phyloP scores from a whole-genome alignment of 2,329 filamentous ascomycete genomes.

The Colletotrichum filicis region DNA sequence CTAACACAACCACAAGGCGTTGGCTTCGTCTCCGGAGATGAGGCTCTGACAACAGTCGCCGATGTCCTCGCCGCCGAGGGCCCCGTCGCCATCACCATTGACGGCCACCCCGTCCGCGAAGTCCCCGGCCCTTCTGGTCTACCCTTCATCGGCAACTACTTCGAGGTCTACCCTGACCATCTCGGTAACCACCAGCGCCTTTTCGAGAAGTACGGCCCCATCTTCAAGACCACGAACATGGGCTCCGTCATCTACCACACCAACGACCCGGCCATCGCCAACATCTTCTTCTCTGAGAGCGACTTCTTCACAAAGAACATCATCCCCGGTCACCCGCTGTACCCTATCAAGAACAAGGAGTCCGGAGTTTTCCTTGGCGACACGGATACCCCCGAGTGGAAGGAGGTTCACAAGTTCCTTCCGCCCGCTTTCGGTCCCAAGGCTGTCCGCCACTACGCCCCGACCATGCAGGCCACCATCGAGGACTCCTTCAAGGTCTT shows the following conservation, averaged over 20 bases:
- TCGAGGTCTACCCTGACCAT: constrained; percentile 67
- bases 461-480: constrained; percentile 66
- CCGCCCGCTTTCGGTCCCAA: constrained; percentile 69
- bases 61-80: constrained; percentile 48
- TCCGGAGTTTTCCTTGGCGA: constrained; percentile 60
- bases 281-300: constrained; percentile 58
- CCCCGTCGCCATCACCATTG: constrained; percentile 56
- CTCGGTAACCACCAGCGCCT: constrained; percentile 66
- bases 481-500: constrained; percentile 62
- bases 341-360: constrained; percentile 53
- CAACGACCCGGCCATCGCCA: constrained; percentile 58
- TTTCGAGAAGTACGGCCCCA: constrained; percentile 62
- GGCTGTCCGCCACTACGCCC: constrained; percentile 69
- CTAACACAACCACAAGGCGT: constrained; percentile 43
- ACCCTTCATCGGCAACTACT: constrained; percentile 63
- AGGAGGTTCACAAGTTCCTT: constrained; percentile 68
- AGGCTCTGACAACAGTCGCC: constrained; percentile 44
- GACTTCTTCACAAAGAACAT: constrained; percentile 66
- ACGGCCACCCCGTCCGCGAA: constrained; percentile 59
- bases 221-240: constrained; percentile 64
- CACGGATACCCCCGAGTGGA: constrained; percentile 62
- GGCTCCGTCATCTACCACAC: constrained; percentile 61
- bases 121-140: constrained; percentile 61
- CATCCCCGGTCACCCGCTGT: constrained; percentile 59
- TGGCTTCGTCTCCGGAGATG: constrained; percentile 47